phyloP scores from a whole-genome alignment of 1,284 basidiomycete species.

The Grifola frondosa region DNA sequence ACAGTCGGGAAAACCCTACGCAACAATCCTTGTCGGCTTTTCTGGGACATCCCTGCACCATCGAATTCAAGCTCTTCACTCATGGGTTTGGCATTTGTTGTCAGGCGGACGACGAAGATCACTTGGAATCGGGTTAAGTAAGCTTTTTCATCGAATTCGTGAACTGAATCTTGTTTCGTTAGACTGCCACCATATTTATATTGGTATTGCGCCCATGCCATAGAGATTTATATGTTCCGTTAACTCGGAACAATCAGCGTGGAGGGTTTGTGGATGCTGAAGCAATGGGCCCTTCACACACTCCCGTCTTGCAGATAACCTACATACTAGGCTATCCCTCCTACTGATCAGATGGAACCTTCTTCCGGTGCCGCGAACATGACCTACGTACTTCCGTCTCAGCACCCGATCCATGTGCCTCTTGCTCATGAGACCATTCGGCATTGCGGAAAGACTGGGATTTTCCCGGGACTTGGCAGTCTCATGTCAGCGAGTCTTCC shows the following conservation, averaged over 20 bases:
- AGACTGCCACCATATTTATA: conserved; percentile 13
- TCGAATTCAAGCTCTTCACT: background rate
- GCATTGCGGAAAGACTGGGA: conserved; percentile 9
- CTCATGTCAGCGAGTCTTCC: conserved; percentile 6
- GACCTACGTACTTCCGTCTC: too few relatives aligned
- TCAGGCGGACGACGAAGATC: conserved; percentile 20
- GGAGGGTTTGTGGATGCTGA: too few relatives aligned
- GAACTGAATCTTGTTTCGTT: conserved; percentile 18
- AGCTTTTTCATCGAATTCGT: conserved; percentile 20
- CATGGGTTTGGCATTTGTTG: conserved; percentile 11
- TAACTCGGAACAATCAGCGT: too few relatives aligned
- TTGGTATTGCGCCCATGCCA: too few relatives aligned
- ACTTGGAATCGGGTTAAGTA: conserved; percentile 17
- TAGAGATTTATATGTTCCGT: too few relatives aligned
- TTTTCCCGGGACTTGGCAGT: conserved; percentile 11
- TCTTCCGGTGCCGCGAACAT: too few relatives aligned
- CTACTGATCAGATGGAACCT: background rate
- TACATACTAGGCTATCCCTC: too few relatives aligned
- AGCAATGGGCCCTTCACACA: too few relatives aligned
- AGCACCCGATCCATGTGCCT: background rate
- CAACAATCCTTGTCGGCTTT: too few relatives aligned
- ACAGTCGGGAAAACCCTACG: too few relatives aligned
- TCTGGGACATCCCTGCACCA: background rate
- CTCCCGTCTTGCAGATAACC: too few relatives aligned
- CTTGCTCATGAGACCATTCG: conserved; percentile 9